A percentile compares a stretch with the other conserved stretches of the same genome.
Evolutionary conservation across 116 monocot genomes (phyloP).

Genomic region (Phalaenopsis hybrid): DNA sequence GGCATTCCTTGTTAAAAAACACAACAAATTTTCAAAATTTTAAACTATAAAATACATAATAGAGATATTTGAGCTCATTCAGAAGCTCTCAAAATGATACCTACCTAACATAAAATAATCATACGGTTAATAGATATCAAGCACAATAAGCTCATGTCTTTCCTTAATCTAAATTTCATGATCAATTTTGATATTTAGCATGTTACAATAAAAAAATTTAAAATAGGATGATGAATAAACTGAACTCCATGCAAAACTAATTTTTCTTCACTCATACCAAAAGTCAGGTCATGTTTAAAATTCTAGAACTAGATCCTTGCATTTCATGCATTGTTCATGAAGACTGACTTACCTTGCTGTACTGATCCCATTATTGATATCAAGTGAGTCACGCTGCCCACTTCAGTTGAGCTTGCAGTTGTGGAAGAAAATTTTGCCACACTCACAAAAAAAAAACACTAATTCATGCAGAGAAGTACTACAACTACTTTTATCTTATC

Average conservation of each 20-base stretch:
- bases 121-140: too few relatives aligned
- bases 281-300: not conserved
- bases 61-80: too few relatives aligned
- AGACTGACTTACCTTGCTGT: not conserved
- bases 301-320: not conserved
- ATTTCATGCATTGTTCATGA: not conserved
- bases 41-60: too few relatives aligned
- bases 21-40: too few relatives aligned
- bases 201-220: not conserved
- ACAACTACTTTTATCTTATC: not conserved
- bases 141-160: not conserved
- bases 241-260: not conserved
- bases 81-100: too few relatives aligned
- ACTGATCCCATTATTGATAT: not conserved
- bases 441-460: not conserved
- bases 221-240: not conserved
- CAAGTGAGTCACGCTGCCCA: not conserved
- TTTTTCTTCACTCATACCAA: not conserved
- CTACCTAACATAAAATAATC: too few relatives aligned
- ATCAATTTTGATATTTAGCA: not conserved
- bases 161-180: not conserved
- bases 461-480: not conserved
- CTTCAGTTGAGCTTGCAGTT: not conserved
- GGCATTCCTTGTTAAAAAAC: too few relatives aligned
- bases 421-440: not conserved